Percentiles rank a stretch among this genome's conserved stretches.
Conservation (phyloP, 169 alveolate species). For the Plasmodium cynomolgi region DNA sequence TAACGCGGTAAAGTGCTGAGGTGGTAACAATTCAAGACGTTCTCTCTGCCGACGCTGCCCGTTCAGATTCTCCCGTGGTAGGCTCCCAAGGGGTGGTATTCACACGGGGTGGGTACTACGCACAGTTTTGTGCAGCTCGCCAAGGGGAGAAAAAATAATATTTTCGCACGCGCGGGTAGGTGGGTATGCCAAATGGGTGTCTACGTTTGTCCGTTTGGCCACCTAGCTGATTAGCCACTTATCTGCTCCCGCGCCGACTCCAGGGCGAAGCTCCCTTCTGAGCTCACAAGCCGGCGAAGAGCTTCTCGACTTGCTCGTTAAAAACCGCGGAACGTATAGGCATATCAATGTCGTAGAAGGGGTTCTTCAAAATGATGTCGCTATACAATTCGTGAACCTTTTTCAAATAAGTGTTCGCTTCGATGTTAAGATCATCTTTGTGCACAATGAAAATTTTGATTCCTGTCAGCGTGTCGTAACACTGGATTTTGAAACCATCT, state of each 20-base stretch:
- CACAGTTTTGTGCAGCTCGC: no score
- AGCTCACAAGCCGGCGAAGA: slow-evolving; percentile 72
- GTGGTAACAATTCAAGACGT: not conserved
- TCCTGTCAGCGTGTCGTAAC: slow-evolving; percentile 94
- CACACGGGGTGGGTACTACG: not conserved
- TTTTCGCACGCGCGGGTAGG: no score
- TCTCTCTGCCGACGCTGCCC: not conserved
- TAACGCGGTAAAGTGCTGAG: not conserved
- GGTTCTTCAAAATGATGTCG: slow-evolving; percentile 94
- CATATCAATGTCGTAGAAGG: slow-evolving; percentile 94
- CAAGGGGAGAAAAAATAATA: no score
- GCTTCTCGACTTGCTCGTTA: slow-evolving; percentile 81
- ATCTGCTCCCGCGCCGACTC: not conserved
- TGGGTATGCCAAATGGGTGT: not conserved
- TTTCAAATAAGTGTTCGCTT: slow-evolving; percentile 80
- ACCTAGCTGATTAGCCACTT: not conserved
- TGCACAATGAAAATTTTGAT: slow-evolving; percentile 24
- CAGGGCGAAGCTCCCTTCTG: not conserved
- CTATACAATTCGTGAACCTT: slow-evolving; percentile 92
- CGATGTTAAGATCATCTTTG: slow-evolving; percentile 80
- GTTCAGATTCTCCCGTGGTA: not conserved
- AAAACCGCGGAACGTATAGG: slow-evolving; percentile 90
- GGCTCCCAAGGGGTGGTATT: not conserved
- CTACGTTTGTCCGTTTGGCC: not conserved
- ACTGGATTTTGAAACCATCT: slow-evolving; percentile 89